Base-by-base conservation (phyloP, 192 early-diverging fungal genomes). In the Podila horticola region DNA sequence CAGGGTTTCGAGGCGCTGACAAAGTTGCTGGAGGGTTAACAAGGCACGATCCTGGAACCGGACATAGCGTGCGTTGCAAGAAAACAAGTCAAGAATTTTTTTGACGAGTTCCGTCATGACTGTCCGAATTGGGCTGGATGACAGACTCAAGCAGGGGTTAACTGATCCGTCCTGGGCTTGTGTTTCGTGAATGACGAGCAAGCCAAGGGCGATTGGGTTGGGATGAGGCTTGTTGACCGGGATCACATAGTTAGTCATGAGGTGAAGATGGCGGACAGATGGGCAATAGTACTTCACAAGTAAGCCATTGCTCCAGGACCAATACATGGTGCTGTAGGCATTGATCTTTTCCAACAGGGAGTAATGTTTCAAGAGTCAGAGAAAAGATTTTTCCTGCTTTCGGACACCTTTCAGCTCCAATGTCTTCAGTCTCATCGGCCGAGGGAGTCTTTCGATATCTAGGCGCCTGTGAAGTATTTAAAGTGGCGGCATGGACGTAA, bases 21-120 rank as follows among this genome's bases (percentile, higher is more conserved):
- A 74, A 4, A 48, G 20, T 22, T 74, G 61, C 33, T 68, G 59
- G 3, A 74, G 49, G 0, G 66, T 68, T 31, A 12, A 10, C 24
- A 74, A 50, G 8, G 73, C 10, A 36, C 34, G 61, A 52, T 74
- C 73, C 26, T 68, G 73, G 29, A 74, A 74, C 4, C 48, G 48
- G 38, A 74, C 73, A 58, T 67, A 74, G 0, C 66, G 58, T 29
- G 73, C 73, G 20, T 68, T 59, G 29, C 67, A 74, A 20, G n/a
- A 74, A 33, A 74, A 20, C 29, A 74, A 33, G 6, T 49, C 58
- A 5, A 61, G 73, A 50, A 26, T 68, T 10, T 63, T 30, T n/a
- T 68, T 62, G 59, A 74, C 68, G 31, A 74, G 29, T 28, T 62
- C 66, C 8, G 1, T 36, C 34, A 36, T 36, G 9, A 36, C 34